A percentile compares a stretch with the other conserved stretches of the same genome.
phyloP scores from a whole-genome alignment of 2,329 filamentous ascomycete species.

The Talaromyces sp. region DNA sequence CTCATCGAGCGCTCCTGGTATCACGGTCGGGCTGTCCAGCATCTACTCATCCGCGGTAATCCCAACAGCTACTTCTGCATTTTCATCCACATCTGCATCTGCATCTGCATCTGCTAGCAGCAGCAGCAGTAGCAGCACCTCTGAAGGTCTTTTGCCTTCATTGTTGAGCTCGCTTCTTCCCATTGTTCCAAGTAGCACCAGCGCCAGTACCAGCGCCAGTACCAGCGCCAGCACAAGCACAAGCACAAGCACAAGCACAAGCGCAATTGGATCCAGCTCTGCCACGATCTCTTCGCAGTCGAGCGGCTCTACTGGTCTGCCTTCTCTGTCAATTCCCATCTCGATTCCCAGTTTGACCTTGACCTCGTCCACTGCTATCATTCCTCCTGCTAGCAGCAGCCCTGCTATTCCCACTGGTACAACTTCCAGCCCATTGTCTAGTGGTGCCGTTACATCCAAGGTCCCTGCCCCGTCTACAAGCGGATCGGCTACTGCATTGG shows the following conservation, averaged over 20 bases:
- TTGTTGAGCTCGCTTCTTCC: conserved; percentile 10
- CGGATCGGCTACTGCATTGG: conserved; percentile 1
- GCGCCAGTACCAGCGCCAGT: not conserved
- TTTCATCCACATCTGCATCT: not conserved
- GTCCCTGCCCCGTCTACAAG: not conserved
- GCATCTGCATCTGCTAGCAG: conserved; percentile 2
- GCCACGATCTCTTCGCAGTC: not conserved
- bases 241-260: not conserved
- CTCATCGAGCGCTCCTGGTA: conserved; percentile 11
- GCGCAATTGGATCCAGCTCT: conserved; percentile 15
- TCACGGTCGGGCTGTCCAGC: conserved; percentile 19
- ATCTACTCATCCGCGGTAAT: conserved; percentile 7
- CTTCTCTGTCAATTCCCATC: conserved; percentile 12
- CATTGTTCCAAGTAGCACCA: not conserved
- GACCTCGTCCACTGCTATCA: conserved; percentile 12
- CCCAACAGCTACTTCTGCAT: conserved; percentile 8
- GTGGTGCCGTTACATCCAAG: conserved; percentile 1
- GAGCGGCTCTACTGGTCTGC: conserved; percentile 9
- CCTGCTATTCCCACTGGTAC: conserved; percentile 14
- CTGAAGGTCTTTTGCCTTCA: conserved; percentile 4
- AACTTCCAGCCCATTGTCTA: conserved; percentile 8
- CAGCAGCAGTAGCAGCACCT: not conserved
- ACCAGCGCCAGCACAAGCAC: not conserved
- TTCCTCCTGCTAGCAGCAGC: conserved; percentile 16
- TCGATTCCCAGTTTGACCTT: conserved; percentile 13